A percentile compares a stretch with the other conserved stretches of the same genome.
Evolutionary conservation across 2,329 filamentous ascomycete species (phyloP).

Genomic region (Trichoderma semiorbis): DNA sequence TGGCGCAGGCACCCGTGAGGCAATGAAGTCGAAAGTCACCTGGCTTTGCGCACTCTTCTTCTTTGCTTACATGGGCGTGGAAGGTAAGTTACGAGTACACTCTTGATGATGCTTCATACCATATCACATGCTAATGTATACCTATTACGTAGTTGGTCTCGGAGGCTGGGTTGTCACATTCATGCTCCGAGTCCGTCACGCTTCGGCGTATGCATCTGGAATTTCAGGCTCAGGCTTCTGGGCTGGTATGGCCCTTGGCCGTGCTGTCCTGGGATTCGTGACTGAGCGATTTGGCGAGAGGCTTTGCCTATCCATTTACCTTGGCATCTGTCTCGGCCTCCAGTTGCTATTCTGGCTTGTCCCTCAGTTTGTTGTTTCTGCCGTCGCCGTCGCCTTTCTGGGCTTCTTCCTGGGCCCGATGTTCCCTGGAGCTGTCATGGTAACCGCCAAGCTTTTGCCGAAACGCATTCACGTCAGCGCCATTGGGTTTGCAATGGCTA

Average conservation of each 20-base stretch:
- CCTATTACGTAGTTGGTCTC: conserved; percentile 47
- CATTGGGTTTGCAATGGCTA: conserved; percentile 70
- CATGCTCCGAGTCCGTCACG: conserved; percentile 69
- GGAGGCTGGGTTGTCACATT: conserved; percentile 80
- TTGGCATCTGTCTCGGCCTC: conserved; percentile 56
- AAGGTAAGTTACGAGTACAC: conserved; percentile 42
- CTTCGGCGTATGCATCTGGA: conserved; percentile 63
- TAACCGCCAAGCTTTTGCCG: conserved; percentile 67
- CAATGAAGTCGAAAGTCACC: conserved; percentile 50
- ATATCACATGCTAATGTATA: background rate
- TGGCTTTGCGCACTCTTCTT: conserved; percentile 68
- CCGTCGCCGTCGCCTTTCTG: conserved; percentile 63
- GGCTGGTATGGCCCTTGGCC: conserved; percentile 70
- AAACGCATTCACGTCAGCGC: conserved; percentile 66
- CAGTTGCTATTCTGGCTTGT: conserved; percentile 59
- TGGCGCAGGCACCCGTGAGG: conserved; percentile 35
- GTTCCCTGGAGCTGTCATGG: conserved; percentile 69
- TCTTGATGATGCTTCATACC: too few species aligned
- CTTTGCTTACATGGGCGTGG: conserved; percentile 69
- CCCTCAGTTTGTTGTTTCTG: conserved; percentile 54
- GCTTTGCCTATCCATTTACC: conserved; percentile 56
- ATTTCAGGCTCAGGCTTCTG: conserved; percentile 74
- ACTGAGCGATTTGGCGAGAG: conserved; percentile 67
- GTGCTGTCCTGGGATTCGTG: conserved; percentile 65
- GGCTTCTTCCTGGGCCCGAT: conserved; percentile 74